These are phyloP conservation scores for Trichoderma sp. DNA, from an alignment of 2,329 filamentous ascomycete genomes.

Conservation along the genomic window DNA sequence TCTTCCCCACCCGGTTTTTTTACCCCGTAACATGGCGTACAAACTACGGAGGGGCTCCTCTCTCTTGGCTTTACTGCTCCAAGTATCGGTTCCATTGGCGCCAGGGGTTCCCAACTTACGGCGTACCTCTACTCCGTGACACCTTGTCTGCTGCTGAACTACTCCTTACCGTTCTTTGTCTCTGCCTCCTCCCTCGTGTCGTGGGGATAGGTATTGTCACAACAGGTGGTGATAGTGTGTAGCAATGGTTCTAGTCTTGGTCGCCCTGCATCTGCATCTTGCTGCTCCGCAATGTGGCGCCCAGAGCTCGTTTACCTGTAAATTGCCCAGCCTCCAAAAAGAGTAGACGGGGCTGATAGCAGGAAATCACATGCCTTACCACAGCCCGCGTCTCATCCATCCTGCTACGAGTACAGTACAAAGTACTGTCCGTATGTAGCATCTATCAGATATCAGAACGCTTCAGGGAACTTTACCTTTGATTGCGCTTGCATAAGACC, in stretches of 20 bases:
- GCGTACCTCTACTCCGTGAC: neutral
- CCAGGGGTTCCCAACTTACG: slow-evolving; percentile 5
- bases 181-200: neutral
- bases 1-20: no score
- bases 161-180: no score
- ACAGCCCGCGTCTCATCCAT: slow-evolving; percentile 18
- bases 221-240: no score
- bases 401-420: neutral
- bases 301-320: slow-evolving; percentile 14
- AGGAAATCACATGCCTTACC: slow-evolving; percentile 25
- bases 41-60: neutral
- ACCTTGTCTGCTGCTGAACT: no score
- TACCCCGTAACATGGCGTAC: slow-evolving; percentile 17
- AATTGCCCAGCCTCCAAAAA: slow-evolving; percentile 21
- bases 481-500: slow-evolving; percentile 18
- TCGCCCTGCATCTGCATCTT: slow-evolving; percentile 19
- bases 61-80: neutral
- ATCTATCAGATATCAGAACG: slow-evolving; percentile 21
- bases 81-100: slow-evolving; percentile 17
- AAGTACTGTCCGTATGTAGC: no score
- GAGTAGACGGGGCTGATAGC: slow-evolving; percentile 7
- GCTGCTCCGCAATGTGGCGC: slow-evolving; percentile 25
- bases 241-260: slow-evolving; percentile 3
- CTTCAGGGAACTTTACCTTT: slow-evolving; percentile 8
- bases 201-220: slow-evolving; percentile 9